Conservation (phyloP, 805 yeast species). For the Candida tibetensis region DNA sequence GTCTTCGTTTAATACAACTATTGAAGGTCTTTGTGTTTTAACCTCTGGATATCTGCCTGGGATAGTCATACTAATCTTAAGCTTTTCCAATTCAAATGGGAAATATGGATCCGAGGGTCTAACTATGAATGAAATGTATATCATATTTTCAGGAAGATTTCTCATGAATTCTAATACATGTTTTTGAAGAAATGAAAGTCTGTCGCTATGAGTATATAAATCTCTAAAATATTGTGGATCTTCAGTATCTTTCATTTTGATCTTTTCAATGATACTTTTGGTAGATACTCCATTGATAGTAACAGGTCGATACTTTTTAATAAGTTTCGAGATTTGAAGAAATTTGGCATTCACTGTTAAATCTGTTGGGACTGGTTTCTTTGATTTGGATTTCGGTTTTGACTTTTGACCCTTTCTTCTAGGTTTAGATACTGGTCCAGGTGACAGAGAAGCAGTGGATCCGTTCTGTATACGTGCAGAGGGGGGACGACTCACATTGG, state of each 20-base stretch:
- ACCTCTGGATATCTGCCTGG: slow-evolving; percentile 54
- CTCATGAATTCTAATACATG: slow-evolving; percentile 29
- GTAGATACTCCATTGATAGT: slow-evolving; percentile 35
- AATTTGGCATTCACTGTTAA: slow-evolving; percentile 5
- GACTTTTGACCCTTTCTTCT: slow-evolving; percentile 2
- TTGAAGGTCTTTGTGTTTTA: slow-evolving; percentile 41
- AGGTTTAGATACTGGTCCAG: neutral
- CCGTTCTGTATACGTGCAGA: neutral
- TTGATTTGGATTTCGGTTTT: slow-evolving; percentile 1
- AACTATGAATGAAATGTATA: slow-evolving; percentile 45
- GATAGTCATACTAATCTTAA: slow-evolving; percentile 51
- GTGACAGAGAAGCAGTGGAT: too few relatives aligned
- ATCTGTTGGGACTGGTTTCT: slow-evolving; percentile 1
- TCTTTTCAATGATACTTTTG: slow-evolving; percentile 5
- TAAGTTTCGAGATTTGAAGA: slow-evolving; percentile 29
- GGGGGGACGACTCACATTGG: neutral
- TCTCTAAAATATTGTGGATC: slow-evolving; percentile 4
- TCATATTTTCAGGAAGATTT: slow-evolving; percentile 16
- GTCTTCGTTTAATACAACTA: slow-evolving; percentile 60
- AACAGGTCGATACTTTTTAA: slow-evolving; percentile 29
- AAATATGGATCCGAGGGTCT: slow-evolving; percentile 71
- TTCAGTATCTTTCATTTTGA: slow-evolving; percentile 6
- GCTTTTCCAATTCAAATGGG: slow-evolving; percentile 57
- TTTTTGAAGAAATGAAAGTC: slow-evolving; percentile 25
- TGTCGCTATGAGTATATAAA: slow-evolving; percentile 7